phyloP scores from a whole-genome alignment of 352 stramenopile genomes.

The Globisporangium echinulatum region DNA sequence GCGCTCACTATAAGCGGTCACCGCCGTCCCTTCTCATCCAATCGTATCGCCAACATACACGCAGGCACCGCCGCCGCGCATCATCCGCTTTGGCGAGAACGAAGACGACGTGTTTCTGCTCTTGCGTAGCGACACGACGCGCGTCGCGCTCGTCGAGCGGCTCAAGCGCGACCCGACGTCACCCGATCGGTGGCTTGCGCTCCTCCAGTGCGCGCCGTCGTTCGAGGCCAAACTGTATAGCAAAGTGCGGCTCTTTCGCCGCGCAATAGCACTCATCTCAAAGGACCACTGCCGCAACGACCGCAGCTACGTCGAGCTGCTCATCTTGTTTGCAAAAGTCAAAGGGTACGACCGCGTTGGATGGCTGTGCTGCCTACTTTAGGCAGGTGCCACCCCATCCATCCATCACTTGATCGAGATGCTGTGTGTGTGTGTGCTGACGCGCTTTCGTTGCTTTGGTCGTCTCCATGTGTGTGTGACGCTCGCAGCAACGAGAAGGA shows the following conservation, averaged over 20 bases:
- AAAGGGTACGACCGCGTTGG: slow-evolving; percentile 25
- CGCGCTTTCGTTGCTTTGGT: slow-evolving; percentile 1
- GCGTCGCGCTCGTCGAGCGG: slow-evolving; percentile 35
- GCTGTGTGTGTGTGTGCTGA: no score
- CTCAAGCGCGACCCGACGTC: slow-evolving; percentile 41
- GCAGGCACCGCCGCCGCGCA: slow-evolving; percentile 18
- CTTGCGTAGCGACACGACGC: slow-evolving; percentile 32
- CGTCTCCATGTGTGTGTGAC: background rate
- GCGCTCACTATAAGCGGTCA: no score
- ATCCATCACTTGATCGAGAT: no score
- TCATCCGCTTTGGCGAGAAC: slow-evolving; percentile 57
- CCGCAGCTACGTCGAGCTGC: slow-evolving; percentile 51
- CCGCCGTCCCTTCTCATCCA: no score
- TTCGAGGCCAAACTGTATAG: slow-evolving; percentile 35
- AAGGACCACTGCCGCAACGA: slow-evolving; percentile 20
- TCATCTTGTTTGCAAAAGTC: slow-evolving; percentile 47
- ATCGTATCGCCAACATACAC: no score
- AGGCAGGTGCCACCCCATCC: no score
- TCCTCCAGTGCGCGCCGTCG: slow-evolving; percentile 39
- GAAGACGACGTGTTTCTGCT: slow-evolving; percentile 56
- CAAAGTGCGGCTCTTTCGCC: slow-evolving; percentile 33
- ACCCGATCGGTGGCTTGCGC: slow-evolving; percentile 41
- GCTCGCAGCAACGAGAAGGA: slow-evolving; percentile 31
- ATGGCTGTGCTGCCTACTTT: background rate
- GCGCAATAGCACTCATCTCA: slow-evolving; percentile 34